Evolutionary conservation across 192 early-diverging fungal species (phyloP), one percentile per base, ranked within the genome.

Genomic region (Oehlia diaphana): DNA sequence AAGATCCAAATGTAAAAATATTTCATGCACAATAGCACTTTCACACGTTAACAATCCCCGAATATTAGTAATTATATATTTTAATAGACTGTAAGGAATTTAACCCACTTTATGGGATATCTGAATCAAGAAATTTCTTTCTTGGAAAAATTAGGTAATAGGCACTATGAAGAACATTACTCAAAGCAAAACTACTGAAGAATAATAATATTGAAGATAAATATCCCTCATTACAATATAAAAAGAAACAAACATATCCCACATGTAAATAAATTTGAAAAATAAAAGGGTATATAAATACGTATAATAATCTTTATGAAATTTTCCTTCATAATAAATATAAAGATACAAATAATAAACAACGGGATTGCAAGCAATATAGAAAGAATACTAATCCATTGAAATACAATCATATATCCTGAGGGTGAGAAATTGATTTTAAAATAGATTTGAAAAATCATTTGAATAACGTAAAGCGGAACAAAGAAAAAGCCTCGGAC

Each of bases 151-250:
- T 70, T 14, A 70, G 33, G 14, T 42, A 19, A 33, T 21, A 70
- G 19, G 68, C 68, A 37, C 68, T 70, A 14, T 14, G 68, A 39
- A 70, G 68, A 42, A 70, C 68, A 33, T 70, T 70, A 70, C 23
- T 33, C 33, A 70, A 42, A 70, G 68, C 68, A 21, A 70, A 70
- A 70, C 68, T 70, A 70, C 68, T 70, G 3, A n/a, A 16, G 3
- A 70, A 70, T 13, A 70, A 70, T 33, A 70, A 70, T 6, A n/a
- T 0, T 10, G 68, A 70, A 6, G 68, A 70, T 70, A 70, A 70
- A 70, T 39, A 70, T 3, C 68, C 68, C 33, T 70, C 68, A 70
- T 70, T 33, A 70, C 68, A 70, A 70, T 70, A 70, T 70, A 70
- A 37, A 70, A 33, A 70, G 33, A 70, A 70, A 70, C 68, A 70